Base-by-base conservation (phyloP, 192 early-diverging fungal genomes). In the Backusella parvicylindrica region DNA sequence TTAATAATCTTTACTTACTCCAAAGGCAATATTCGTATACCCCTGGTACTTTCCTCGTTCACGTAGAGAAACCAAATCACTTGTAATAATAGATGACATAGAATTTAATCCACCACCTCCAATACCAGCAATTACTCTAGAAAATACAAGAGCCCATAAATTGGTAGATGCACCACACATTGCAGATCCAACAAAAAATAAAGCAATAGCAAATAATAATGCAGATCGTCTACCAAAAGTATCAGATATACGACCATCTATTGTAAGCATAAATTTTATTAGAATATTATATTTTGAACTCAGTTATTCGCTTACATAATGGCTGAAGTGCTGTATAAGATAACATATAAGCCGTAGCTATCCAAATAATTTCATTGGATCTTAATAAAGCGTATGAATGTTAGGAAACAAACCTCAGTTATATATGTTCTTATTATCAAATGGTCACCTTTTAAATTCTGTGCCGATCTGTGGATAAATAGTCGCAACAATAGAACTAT, bases 271-370 rank as follows among this genome's bases (percentile, higher is more conserved):
- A 38, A 28, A 18, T 16, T 7, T 3, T 26, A 21, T 30, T n/a
- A 68, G 35, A 11, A 38, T 68, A 60, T 28, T 60, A 6, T 23
- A 68, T 35, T 2, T 38, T 16, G 5, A 30, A 35, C 21, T 28
- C 23, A 37, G 36, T 15, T 7, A 26, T 23, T 56, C 35, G 16
- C 77, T 83, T 92, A 76, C 92, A 95, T 41, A 91, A 80, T 7
- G 94, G 92, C 75, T 94, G 89, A 70, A 95, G 83, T 16, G 94
- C 91, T 2, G 95, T 93, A 23, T 85, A 86, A 64, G 87, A 89
- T 73, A 94, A 75, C 75, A 94, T 81, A 64, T 94, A 95, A 26
- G 88, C 83, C 31, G 88, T 91, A 43, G 90, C 94, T 32, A 98
- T 89, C 96, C 96, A 98, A 4, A 92, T 85, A 38, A 93, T 87